Evolutionary conservation across 1,139 yeast genomes (phyloP), one percentile per base, ranked within the genome.

Genomic region (Debaryomycetaceae sp.): DNA sequence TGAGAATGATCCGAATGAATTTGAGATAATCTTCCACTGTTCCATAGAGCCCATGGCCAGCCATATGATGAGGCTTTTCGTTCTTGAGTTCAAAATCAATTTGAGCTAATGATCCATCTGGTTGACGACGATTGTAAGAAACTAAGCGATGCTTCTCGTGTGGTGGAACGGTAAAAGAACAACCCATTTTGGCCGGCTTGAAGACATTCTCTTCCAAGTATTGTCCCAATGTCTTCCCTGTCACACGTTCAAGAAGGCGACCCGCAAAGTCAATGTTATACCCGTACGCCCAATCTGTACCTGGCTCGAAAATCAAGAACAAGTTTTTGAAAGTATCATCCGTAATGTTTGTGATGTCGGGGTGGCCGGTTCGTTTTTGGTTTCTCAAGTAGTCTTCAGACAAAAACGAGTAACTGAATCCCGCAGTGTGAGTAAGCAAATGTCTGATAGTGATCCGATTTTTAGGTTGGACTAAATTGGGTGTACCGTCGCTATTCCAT

Each of bases 211-310:
- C 54, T 32, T 62, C 50, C 31, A 75, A 53, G 47, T 63, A 77
- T 11, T 64, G 69, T 6, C 76, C 74, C 19, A 79, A 56, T 17
- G 56, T 55, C 47, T 57, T 42, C 2, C 80, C 81, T 3, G 75
- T 52, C n/a, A 75, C 61, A 29, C 61, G 59, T 46, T 75, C 66
- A 19, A 79, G 56, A 1, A 75, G 61, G 28, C 65, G 56, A 1
- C 83, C 82, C 4, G 74, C 70, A 79, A 81, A 75, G 49, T 79
- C 84, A 31, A 67, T 59, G 38, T 69, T 65, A 37, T 67, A 66
- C 14, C 84, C 83, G 51, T 79, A 79, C 38, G 56, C 53, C 73
- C 78, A 79, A 6, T 56, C 49, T 0, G 75, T 56, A 2, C 83
- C 83, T 1, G 84, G 84, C 49, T 79, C 81, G 41, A 63, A 66